phyloP scores from a whole-genome alignment of 495 filamentous ascomycete species.

The Aspergillus bertholletiae region DNA sequence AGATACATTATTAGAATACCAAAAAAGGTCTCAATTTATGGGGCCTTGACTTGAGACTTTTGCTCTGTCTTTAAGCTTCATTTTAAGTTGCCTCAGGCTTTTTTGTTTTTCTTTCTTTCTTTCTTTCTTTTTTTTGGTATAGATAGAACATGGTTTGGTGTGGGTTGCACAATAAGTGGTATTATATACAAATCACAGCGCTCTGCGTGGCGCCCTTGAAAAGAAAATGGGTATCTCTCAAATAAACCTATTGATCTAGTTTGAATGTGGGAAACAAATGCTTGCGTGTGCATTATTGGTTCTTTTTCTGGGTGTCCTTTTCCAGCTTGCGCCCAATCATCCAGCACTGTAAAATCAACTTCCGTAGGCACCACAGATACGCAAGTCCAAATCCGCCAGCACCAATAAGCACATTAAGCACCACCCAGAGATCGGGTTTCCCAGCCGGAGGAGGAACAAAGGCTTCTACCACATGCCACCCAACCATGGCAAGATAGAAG shows the following conservation, averaged over 20 bases:
- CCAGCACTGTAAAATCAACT: constrained; percentile 58
- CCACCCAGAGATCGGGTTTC: constrained; percentile 93
- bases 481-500: constrained; percentile 73
- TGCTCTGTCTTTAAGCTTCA: too few relatives aligned
- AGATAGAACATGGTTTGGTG: background rate
- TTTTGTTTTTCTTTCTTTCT: too few relatives aligned
- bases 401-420: constrained; percentile 81
- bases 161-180: background rate
- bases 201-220: background rate
- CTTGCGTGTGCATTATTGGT: constrained; percentile 24
- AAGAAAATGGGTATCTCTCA: constrained; percentile 30
- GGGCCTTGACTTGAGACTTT: too few relatives aligned
- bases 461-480: constrained; percentile 75
- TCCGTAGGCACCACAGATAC: constrained; percentile 85
- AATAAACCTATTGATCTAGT: background rate
- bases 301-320: constrained; percentile 38
- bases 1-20: too few relatives aligned
- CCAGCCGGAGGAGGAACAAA: constrained; percentile 60
- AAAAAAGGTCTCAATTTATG: too few relatives aligned
- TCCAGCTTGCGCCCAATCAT: constrained; percentile 22
- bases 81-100: too few relatives aligned
- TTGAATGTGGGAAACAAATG: constrained; percentile 6
- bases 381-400: constrained; percentile 80
- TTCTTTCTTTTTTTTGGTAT: too few relatives aligned
- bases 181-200: background rate